Evolutionary conservation across 176 grass and related monocot genomes (phyloP).

Genomic region (Phoenix roebelenii): DNA sequence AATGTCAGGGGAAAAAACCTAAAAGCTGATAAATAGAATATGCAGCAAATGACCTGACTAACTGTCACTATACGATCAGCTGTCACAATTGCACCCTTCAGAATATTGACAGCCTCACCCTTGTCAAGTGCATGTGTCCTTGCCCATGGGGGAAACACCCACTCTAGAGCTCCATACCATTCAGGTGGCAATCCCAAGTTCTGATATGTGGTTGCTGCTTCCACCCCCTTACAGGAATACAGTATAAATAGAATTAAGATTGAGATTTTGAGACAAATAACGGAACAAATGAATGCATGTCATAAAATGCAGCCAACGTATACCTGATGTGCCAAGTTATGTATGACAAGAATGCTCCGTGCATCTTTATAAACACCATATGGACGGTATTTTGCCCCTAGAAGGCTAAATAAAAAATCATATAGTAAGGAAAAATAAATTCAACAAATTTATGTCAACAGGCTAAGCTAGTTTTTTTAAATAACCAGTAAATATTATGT

Average conservation of each 20-base stretch:
- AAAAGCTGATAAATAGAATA: too few species aligned
- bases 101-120: slow-evolving; percentile 86
- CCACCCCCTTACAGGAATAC: slow-evolving; percentile 55
- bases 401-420: slow-evolving; percentile 39
- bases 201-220: slow-evolving; percentile 75
- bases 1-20: too few species aligned
- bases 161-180: slow-evolving; percentile 95
- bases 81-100: slow-evolving; percentile 93
- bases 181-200: slow-evolving; percentile 69
- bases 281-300: too few species aligned
- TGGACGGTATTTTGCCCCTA: slow-evolving; percentile 88
- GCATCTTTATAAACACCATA: slow-evolving; percentile 89
- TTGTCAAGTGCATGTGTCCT: slow-evolving; percentile 87
- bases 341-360: slow-evolving; percentile 81
- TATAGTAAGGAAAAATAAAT: too few species aligned
- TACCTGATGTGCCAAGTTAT: slow-evolving; percentile 98
- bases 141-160: slow-evolving; percentile 92
- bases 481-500: too few species aligned
- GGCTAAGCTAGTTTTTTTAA: too few species aligned
- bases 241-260: not conserved
- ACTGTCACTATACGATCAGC: slow-evolving; percentile 86
- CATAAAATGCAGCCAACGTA: too few species aligned
- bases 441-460: too few species aligned
- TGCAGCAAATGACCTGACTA: slow-evolving; percentile 57
- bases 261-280: slow-evolving; percentile 2